phyloP scores from a whole-genome alignment of 805 yeast species.

The Barnettozyma salicaria region DNA sequence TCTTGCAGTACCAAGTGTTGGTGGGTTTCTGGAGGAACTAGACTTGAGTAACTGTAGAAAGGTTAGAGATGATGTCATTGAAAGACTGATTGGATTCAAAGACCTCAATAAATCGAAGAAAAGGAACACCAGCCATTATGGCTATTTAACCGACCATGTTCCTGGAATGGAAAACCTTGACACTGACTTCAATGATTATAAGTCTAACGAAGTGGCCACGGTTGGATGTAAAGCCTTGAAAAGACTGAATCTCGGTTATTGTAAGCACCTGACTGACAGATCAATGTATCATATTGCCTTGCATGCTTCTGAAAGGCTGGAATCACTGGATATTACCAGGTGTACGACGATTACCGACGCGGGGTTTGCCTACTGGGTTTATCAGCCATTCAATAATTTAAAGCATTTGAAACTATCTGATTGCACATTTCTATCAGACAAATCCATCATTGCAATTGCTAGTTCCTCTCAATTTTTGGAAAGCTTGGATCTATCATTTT shows the following conservation, averaged over 20 bases:
- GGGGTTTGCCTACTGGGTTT: slow-evolving; percentile 65
- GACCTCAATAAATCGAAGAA: slow-evolving; percentile 8
- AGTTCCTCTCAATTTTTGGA: slow-evolving; percentile 54
- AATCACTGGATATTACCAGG: slow-evolving; percentile 56
- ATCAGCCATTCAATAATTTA: slow-evolving; percentile 47
- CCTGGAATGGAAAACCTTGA: slow-evolving; percentile 29
- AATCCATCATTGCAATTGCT: slow-evolving; percentile 55
- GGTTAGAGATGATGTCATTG: slow-evolving; percentile 65
- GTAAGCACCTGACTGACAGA: slow-evolving; percentile 67
- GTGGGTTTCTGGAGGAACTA: slow-evolving; percentile 49
- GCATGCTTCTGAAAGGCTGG: slow-evolving; percentile 51
- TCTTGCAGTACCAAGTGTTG: slow-evolving; percentile 58
- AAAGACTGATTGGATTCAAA: slow-evolving; percentile 58
- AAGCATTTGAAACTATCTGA: slow-evolving; percentile 53
- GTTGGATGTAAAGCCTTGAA: slow-evolving; percentile 57
- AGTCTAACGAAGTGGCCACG: slow-evolving; percentile 2
- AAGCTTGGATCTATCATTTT: slow-evolving; percentile 58
- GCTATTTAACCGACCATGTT: slow-evolving; percentile 18
- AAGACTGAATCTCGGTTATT: slow-evolving; percentile 57
- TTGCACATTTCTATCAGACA: slow-evolving; percentile 68
- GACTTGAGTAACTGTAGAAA: slow-evolving; percentile 70
- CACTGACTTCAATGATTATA: not conserved
- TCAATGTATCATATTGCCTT: slow-evolving; percentile 57
- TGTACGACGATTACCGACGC: slow-evolving; percentile 75
- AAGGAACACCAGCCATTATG: not conserved